Evolutionary conservation across 192 early-diverging fungal species (phyloP).

Genomic region (Pilobolus umbonatus): DNA sequence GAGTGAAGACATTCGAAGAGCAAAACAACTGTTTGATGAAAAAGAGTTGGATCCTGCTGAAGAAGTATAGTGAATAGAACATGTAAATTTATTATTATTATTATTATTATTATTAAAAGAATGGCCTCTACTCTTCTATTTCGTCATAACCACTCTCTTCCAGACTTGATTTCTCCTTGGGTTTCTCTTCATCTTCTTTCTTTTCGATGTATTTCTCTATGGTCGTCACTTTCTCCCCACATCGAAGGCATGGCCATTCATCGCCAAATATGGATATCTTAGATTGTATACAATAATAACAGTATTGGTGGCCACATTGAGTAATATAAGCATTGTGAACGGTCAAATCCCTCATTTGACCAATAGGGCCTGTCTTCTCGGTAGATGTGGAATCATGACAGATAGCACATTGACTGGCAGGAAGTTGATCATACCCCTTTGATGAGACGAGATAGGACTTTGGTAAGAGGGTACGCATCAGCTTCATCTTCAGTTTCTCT

Average conservation of each 20-base stretch:
- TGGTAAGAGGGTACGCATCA: conserved; percentile 43
- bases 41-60: conserved; percentile 39
- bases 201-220: conserved; percentile 47
- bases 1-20: conserved; percentile 70
- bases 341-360: conserved; percentile 25
- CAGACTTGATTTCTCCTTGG: background rate
- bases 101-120: background rate
- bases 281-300: conserved; percentile 87
- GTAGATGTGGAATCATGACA: conserved; percentile 56
- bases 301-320: conserved; percentile 82
- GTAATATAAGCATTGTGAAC: conserved; percentile 74
- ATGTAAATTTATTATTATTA: background rate
- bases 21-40: conserved; percentile 53
- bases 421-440: conserved; percentile 48
- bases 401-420: conserved; percentile 70
- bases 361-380: conserved; percentile 25
- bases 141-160: background rate
- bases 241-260: conserved; percentile 74
- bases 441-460: conserved; percentile 40
- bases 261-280: conserved; percentile 66
- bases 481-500: conserved; percentile 47
- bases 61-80: conserved; percentile 3
- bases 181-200: conserved; percentile 38
- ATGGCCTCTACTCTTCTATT: too few relatives aligned
- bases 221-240: conserved; percentile 58